Evolutionary conservation across 352 stramenopile genomes (phyloP), one percentile per base, ranked within the genome.

Genomic region (Globisporangium parvum): DNA sequence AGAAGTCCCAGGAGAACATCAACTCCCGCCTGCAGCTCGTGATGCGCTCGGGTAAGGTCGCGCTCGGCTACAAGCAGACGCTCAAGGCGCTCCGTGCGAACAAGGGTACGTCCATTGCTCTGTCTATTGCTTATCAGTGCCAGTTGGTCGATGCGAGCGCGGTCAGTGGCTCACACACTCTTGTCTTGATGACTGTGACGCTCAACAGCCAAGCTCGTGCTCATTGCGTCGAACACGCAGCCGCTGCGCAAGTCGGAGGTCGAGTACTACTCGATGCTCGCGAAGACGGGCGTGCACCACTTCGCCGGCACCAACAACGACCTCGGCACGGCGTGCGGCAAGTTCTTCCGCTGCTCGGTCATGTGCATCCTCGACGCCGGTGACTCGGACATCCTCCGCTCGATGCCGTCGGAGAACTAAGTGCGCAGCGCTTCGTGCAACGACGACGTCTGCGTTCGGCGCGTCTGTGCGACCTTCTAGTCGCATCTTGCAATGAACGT

Each of bases 241-340:
- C 93, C 96, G 44, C 83, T 99, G 53, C 87, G 96, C 72, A 99
- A 99, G 90, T 99, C 95, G 40, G 96, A 99, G 78, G 85, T 99
- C 70, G 97, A 99, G 82, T 99, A 99, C 91, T 98, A 99, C 82
- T 98, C 97, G 63, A 99, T 99, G 96, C 89, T 99, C 58, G 95
- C 93, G 71, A 99, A 99, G 91, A 97, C 85, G 53, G 82, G 82
- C 45, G 97, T 99, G 60, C 96, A 99, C 85, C 97, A 99, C 85
- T 99, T 99, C 76, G 75, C 86, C 52, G 97, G 97, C 59, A 96
- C 90, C 72, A 99, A 99, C 91, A 98, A 95, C 59, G 96, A 99
- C 73, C 91, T 99, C 53, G 97, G 97, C 67, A 99, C 96, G 69
- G 97, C 97, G 52, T 99, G 97, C 69, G 97, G 97, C 71, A 99